A percentile compares a stretch with the other conserved stretches of the same genome.
phyloP scores from a whole-genome alignment of 2,329 filamentous ascomycete genomes.

The Colletotrichum liaoningense region DNA sequence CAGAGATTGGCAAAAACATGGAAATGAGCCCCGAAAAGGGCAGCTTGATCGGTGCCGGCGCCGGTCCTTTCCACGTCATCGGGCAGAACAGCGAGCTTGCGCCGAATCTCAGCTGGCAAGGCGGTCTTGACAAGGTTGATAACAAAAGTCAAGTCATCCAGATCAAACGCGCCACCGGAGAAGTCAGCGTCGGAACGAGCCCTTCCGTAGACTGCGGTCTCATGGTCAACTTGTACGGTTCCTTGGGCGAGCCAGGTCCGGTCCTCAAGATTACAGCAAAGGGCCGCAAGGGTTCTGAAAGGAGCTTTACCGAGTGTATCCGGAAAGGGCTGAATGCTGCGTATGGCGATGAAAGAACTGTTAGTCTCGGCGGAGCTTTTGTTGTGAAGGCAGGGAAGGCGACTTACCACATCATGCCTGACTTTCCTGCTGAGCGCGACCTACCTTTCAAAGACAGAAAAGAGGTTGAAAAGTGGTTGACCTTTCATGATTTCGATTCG shows the following conservation, averaged over 20 bases:
- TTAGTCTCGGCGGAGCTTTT: constrained; percentile 56
- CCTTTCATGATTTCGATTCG: constrained; percentile 49
- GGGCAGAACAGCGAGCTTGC: constrained; percentile 56
- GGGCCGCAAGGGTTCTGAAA: constrained; percentile 38
- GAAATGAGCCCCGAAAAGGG: constrained; percentile 47
- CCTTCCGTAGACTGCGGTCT: constrained; percentile 49
- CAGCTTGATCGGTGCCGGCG: constrained; percentile 53
- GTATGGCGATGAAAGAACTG: constrained; percentile 46
- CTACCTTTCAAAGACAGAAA: constrained; percentile 42
- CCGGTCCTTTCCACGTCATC: constrained; percentile 53
- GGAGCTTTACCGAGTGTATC: constrained; percentile 49
- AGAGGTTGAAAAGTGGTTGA: constrained; percentile 51
- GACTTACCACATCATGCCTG: constrained; percentile 57
- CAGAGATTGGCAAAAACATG: constrained; percentile 47
- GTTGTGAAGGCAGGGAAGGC: constrained; percentile 50
- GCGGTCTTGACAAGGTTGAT: constrained; percentile 35
- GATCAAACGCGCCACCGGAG: constrained; percentile 38
- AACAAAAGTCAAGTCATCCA: constrained; percentile 46
- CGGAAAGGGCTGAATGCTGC: constrained; percentile 41
- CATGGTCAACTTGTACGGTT: constrained; percentile 57
- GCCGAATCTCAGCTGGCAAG: constrained; percentile 49
- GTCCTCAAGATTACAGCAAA: constrained; percentile 50
- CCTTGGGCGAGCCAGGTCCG: constrained; percentile 44
- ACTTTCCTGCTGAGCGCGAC: constrained; percentile 47
- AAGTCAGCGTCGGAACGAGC: constrained; percentile 38